Evolutionary conservation across 164 flowering plant species (phyloP), one percentile per base, ranked within the genome.

Genomic region (Nelumbo lutea): DNA sequence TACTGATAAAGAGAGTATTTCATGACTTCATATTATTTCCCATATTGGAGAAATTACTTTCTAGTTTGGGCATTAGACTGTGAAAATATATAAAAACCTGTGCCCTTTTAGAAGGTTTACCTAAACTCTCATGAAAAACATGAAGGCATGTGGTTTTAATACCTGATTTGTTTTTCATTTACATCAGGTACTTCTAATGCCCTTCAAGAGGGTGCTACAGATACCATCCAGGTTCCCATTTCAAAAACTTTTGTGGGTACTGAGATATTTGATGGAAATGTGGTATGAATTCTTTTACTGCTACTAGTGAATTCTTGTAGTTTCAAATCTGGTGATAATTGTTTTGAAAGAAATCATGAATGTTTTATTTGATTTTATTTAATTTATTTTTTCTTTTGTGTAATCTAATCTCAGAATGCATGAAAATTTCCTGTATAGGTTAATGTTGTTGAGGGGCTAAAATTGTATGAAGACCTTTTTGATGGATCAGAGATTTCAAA

Each of bases 401-500:
- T 52, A 38, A 14, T 60, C 52, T 44, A 9, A 59, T 3, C 48
- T 46, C 55, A 44, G 52, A 53, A 59, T 1, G 38, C 1, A 38
- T 9, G 4, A 2, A 56, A 13, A 15, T 58, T 59, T 45, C 52
- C 27, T 64, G 43, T 40, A 5, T 72, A 93, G 98, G 84, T 93
- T 51, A 89, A 90, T 78, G 87, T 84, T 69, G 88, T 84, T 70
- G 96, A 90, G 58, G 98, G 98, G 66, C 74, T 93, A 68, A 83
- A 81, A 68, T 69, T 88, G 75, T 90, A 83, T 75, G 90, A 88
- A 72, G 83, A 84, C 7, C 71, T 89, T 2, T 62, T 81, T 65
- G 83, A 80, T 72, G 82, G 64, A 42, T 72, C 84, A 7, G 90
- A 88, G 77, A 81, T 89, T 65, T 80, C 88, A 60, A 83, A 77